Evolutionary conservation across 2,329 filamentous ascomycete species (phyloP), one percentile per base, ranked within the genome.

Genomic region (Aspergillus texensis): DNA sequence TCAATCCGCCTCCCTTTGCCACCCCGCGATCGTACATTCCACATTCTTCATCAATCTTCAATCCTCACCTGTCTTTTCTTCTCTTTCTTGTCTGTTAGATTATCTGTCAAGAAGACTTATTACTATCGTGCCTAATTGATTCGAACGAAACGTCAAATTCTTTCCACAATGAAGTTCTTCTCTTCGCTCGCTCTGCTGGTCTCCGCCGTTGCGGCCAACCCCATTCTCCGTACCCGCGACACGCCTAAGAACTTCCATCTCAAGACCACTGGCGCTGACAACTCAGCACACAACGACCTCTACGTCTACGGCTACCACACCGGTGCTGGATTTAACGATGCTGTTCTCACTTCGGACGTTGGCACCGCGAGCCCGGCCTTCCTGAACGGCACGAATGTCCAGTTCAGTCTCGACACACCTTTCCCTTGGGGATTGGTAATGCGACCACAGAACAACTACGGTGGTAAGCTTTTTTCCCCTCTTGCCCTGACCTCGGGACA

Each of bases 251-350:
- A 68, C 36, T 78, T 78, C 67, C 68, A 72, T 59, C 69, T 79
- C 36, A 79, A 78, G 66, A 75, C 78, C 24, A 63, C 66, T n/a
- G 70, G 65, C 14, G 67, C 74, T 11, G 59, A 62, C 26, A 70
- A 73, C 55, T 26, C 65, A 0, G 54, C 70, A 1, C 72, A 77
- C 65, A 77, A 79, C 67, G 61, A 75, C 63, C 73, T 79, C 59
- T 80, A 75, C 34, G 69, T 80, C 32, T 72, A 72, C 32, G 67
- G 71, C 43, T 80, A 78, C 65, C 78, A 80, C 70, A 78, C 77
- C n/a, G 77, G 75, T 21, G 78, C 78, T n/a, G 78, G 76, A 16
- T 61, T 75, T 32, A 76, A 74, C 36, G 78, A 79, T 63, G 77
- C 76, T 11, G 77, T 79, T 4, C 69, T 80, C 19, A 68, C 69